Base-by-base conservation (phyloP, 352 stramenopile genomes). In the Phytophthora rubi region DNA sequence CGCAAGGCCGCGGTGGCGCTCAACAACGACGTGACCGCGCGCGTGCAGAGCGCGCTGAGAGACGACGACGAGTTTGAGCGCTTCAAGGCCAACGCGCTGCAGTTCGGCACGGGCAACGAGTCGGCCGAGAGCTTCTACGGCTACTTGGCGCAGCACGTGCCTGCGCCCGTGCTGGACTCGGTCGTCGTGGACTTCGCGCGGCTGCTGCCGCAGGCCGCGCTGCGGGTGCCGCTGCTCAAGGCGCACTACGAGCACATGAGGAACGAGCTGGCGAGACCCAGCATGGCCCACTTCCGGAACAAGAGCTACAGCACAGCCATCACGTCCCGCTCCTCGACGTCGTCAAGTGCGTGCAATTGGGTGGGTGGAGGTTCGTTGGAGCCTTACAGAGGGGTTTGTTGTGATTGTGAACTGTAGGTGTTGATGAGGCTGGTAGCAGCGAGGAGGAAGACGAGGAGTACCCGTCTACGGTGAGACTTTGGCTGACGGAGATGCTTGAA, bases 111-210 rank as follows among this genome's bases (percentile, higher is more conserved):
- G 51, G 85, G 75, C 47, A 85, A 92, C 37, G 83, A 92, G 60
- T 71, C 75, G 0, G 85, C 86, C 0, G 75, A 83, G 7, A 75
- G 62, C 3, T 96, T 96, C 44, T 92, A 96, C 42, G 55, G 30
- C 16, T 95, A 94, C 48, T 58, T 96, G 35, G 75, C 72, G 35
- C 55, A 78, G 21, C 61, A 89, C 3, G 91, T 96, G 32, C 71
- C 74, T 1, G 68, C 79, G 6, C 64, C 85, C 3, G 70, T 85
- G 55, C 75, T 96, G 51, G 71, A 79, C 5, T 81, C 83, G 12
- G 92, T 96, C 45, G 85, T 95, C 13, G 45, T 93, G 54, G 89
- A 96, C 55, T 96, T 96, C 76, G 89, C 89, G 4, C 66, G 87
- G 3, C 59, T 96, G 32, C 56, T 96, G 8, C 85, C 86, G 1